Conservation (phyloP, 2,329 filamentous ascomycete species). For the Penicillium brasilianum region DNA sequence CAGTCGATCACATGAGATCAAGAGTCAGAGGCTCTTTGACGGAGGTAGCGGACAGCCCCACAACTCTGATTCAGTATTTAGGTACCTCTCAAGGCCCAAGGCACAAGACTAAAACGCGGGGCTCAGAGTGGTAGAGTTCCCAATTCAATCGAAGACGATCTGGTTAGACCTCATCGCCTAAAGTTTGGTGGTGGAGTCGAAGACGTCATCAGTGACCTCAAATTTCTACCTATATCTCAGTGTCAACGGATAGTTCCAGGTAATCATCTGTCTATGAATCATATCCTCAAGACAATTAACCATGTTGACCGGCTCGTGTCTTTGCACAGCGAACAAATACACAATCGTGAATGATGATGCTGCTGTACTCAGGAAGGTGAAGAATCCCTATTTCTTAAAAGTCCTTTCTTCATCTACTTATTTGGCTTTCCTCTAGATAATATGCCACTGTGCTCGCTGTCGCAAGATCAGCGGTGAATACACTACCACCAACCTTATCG, state of each 20-base stretch:
- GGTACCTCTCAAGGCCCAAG: too few relatives aligned
- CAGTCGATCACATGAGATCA: too few relatives aligned
- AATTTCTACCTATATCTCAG: background rate
- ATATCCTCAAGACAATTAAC: background rate
- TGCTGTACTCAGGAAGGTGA: background rate
- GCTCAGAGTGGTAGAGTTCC: background rate
- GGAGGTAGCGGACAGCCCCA: too few relatives aligned
- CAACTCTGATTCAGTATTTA: too few relatives aligned
- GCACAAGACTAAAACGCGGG: too few relatives aligned
- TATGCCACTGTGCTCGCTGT: slow-evolving; percentile 11
- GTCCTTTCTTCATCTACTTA: background rate
- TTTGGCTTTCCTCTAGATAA: slow-evolving; percentile 3
- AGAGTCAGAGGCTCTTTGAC: too few relatives aligned
- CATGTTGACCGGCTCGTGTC: slow-evolving; percentile 1
- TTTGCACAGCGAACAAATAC: background rate
- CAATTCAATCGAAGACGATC: too few relatives aligned
- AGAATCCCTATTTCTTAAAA: too few relatives aligned
- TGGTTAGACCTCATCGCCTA: too few relatives aligned
- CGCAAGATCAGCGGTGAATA: slow-evolving; percentile 7
- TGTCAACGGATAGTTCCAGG: background rate
- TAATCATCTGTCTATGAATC: background rate
- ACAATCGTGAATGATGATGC: background rate
- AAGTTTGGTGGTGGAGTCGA: background rate
- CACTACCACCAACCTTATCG: slow-evolving; percentile 6
- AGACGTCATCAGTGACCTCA: background rate